These are phyloP conservation scores for Craspedostauros australis DNA, from an alignment of 108 stramenopile genomes.

Conservation along the genomic window DNA sequence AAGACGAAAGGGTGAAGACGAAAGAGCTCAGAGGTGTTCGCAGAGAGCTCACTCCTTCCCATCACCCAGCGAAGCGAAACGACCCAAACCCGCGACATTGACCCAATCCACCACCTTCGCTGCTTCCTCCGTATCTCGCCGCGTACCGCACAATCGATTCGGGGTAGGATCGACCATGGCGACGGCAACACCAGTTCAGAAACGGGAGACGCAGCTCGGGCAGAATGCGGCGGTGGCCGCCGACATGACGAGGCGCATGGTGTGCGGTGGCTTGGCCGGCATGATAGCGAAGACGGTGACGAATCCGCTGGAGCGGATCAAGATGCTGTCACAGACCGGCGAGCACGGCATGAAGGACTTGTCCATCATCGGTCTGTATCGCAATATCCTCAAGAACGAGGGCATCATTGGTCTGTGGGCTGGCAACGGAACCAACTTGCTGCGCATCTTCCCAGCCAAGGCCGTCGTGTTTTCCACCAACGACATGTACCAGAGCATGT, in stretches of 20 bases:
- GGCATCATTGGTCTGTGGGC: constrained; percentile 85
- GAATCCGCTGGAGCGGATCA: constrained; percentile 84
- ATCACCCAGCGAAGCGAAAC: too few relatives aligned
- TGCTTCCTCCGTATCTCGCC: too few relatives aligned
- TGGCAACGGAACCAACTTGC: constrained; percentile 83
- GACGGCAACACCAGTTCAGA: not conserved
- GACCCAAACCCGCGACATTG: too few relatives aligned
- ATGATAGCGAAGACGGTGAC: constrained; percentile 91
- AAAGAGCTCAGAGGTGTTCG: too few relatives aligned
- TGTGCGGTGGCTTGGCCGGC: constrained; percentile 84
- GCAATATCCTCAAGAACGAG: constrained; percentile 69
- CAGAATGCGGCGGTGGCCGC: constrained; percentile 14
- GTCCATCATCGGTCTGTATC: constrained; percentile 40
- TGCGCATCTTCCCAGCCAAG: constrained; percentile 85
- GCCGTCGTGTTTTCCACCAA: constrained; percentile 76
- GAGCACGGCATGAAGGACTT: constrained; percentile 43
- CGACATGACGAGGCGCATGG: constrained; percentile 72
- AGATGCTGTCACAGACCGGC: constrained; percentile 87
- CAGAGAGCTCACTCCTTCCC: too few relatives aligned
- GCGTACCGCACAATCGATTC: too few relatives aligned
- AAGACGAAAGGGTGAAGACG: too few relatives aligned
- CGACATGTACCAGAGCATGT: constrained; percentile 56
- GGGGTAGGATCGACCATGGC: too few relatives aligned
- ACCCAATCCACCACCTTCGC: too few relatives aligned
- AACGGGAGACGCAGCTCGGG: not conserved